Evolutionary conservation across 805 yeast genomes (phyloP).

Genomic region (Sugiyamaella valdiviana): DNA sequence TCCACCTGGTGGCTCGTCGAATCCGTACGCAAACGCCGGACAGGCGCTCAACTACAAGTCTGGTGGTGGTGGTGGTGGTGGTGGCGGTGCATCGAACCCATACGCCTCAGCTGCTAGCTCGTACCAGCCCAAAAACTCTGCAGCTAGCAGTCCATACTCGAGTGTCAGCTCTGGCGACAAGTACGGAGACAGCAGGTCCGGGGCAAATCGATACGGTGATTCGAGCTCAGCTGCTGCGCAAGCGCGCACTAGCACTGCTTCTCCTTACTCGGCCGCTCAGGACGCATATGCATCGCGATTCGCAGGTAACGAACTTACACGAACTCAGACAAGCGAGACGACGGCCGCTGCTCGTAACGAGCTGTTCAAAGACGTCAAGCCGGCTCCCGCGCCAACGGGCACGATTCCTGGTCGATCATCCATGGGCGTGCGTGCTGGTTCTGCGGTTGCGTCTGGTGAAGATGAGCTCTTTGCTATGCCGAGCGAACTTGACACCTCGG

Average conservation of each 20-base stretch:
- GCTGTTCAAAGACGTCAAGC: conserved; percentile 24
- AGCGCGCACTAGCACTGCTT: not conserved
- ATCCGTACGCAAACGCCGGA: conserved; percentile 12
- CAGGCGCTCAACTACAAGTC: conserved; percentile 3
- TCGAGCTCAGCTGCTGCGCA: not conserved
- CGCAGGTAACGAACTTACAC: conserved; percentile 11
- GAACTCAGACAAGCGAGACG: conserved; percentile 21
- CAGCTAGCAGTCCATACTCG: not conserved
- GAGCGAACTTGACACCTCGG: conserved; percentile 17
- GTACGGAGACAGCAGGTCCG: not conserved
- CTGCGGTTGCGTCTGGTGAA: conserved; percentile 11
- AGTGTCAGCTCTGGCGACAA: not conserved
- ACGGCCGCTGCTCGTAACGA: conserved; percentile 22
- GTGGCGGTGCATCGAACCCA: not conserved
- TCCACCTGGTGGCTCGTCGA: conserved; percentile 5
- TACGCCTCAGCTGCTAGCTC: not conserved
- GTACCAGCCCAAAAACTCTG: not conserved
- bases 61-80: not conserved
- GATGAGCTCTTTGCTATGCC: conserved; percentile 28
- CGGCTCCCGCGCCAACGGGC: not conserved
- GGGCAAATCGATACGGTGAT: not conserved
- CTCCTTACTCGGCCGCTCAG: conserved; percentile 21
- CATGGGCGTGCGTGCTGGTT: conserved; percentile 1
- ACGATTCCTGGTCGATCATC: not conserved
- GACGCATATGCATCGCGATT: conserved; percentile 17